Conservation (phyloP, 371 early-diverging fungal genomes). For the Coemansia sp. region DNA sequence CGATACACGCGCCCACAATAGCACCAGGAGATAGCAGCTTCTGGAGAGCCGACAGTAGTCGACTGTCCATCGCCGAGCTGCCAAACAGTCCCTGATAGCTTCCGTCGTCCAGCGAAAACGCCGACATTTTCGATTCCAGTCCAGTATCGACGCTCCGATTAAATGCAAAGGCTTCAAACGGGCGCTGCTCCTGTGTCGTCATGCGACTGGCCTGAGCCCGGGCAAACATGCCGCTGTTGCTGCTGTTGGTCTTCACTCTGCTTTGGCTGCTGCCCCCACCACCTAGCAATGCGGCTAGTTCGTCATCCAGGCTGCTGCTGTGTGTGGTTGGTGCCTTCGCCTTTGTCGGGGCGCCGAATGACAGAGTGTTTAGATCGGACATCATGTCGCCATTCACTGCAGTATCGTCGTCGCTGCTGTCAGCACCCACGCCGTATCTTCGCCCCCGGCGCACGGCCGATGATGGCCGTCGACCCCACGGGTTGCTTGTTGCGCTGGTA, state of each 20-base stretch:
- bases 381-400: constrained; percentile 14
- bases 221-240: constrained; percentile 1
- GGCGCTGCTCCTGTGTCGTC: constrained; percentile 7
- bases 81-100: constrained; percentile 39
- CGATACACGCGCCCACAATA: background rate
- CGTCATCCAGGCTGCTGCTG: constrained; percentile 17
- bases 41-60: constrained; percentile 14
- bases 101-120: constrained; percentile 39
- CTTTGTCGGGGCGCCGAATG: constrained; percentile 8
- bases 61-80: constrained; percentile 27
- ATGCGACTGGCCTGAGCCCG: background rate
- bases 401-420: constrained; percentile 27
- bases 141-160: constrained; percentile 18
- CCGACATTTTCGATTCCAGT: constrained; percentile 33
- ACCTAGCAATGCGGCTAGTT: constrained; percentile 15
- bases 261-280: background rate
- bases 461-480: constrained; percentile 8
- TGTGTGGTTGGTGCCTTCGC: too few species aligned
- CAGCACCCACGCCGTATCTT: background rate
- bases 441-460: background rate
- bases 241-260: background rate
- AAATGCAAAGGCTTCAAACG: constrained; percentile 29
- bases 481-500: constrained; percentile 4
- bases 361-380: constrained; percentile 16
- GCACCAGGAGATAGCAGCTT: constrained; percentile 3